Conservation (phyloP, 768 basidiomycete genomes). For the Lyophyllum shimeji region DNA sequence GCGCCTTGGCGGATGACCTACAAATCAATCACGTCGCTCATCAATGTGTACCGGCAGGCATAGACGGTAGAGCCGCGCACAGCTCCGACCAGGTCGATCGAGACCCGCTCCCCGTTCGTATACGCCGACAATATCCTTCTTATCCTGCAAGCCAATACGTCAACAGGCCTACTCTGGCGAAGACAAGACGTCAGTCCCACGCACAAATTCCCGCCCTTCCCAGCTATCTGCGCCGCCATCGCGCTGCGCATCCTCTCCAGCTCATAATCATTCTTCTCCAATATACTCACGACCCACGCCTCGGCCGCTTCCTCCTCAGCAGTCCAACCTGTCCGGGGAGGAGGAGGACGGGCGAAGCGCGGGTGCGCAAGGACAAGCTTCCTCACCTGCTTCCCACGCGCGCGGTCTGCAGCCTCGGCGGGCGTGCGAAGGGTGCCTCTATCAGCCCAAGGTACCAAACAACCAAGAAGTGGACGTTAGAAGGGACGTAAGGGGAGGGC, state of each 20-base stretch:
- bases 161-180: not conserved
- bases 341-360: not conserved
- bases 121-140: slow-evolving; percentile 10
- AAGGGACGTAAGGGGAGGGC: not conserved
- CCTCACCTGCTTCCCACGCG: not conserved
- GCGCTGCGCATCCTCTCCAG: not conserved
- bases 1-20: slow-evolving; percentile 17
- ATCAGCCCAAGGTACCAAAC: not conserved
- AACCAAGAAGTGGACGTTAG: not conserved
- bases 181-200: not conserved
- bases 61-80: slow-evolving; percentile 6
- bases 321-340: no score
- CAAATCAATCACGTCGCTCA: not conserved
- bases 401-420: not conserved
- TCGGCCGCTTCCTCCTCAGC: not conserved
- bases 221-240: not conserved
- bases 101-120: slow-evolving; percentile 7
- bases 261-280: not conserved
- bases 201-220: not conserved
- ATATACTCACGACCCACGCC: slow-evolving; percentile 5
- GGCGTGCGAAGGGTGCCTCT: slow-evolving; percentile 12
- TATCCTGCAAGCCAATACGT: not conserved
- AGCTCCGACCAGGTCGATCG: slow-evolving; percentile 14
- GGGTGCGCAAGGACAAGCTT: not conserved
- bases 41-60: not conserved